Base-by-base conservation (phyloP, 2,329 filamentous ascomycete species). In the Pleomassaria siparia region DNA sequence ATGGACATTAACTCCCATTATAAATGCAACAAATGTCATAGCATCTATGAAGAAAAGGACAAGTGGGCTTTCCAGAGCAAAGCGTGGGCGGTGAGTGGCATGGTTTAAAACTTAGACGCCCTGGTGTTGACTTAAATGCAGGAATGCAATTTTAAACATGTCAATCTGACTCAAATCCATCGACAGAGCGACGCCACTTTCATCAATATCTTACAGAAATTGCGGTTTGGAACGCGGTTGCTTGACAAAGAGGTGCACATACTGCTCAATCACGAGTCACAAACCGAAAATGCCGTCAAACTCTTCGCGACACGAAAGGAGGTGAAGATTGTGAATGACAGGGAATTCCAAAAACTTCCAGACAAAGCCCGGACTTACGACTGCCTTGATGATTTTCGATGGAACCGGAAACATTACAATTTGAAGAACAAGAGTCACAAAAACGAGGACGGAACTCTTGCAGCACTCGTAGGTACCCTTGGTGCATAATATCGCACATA, bases 61-160 rank as follows among this genome's bases (percentile, higher is more conserved):
- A 83, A 82, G 55, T 86, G 81, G 79, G 83, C 82, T 0, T 86
- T 86, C 53, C 69, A 72, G 16, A 83, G 79, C 53, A 46, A 64
- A 1, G 76, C 76, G 0, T 86, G 83, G 83, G 47, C 68, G 11
- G 67, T 59, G 52, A 6, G 46, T 40, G 22, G 35, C 22, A 22
- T 15, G 21, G 16, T n/a, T n/a, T n/a, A n/a, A 16, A 6, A 9
- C 8, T 4, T 10, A 21, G n/a, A 20, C 33, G 5, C 5, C 5
- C 2, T 20, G 18, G 49, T 62, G 39, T 60, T 18, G 13, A 8
- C 29, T 10, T 4, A 9, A 18, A 13, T 63, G 4, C 21, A 40
- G 60, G 58, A 78, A 30, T 80, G 80, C 50, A 54, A 76, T 1
- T 84, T 86, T 55, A 62, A 60, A 2, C 72, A 80, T 47, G 66